These are phyloP conservation scores for Suhomyces taliae DNA, from an alignment of 1,139 yeast species.

Conservation along the genomic window DNA sequence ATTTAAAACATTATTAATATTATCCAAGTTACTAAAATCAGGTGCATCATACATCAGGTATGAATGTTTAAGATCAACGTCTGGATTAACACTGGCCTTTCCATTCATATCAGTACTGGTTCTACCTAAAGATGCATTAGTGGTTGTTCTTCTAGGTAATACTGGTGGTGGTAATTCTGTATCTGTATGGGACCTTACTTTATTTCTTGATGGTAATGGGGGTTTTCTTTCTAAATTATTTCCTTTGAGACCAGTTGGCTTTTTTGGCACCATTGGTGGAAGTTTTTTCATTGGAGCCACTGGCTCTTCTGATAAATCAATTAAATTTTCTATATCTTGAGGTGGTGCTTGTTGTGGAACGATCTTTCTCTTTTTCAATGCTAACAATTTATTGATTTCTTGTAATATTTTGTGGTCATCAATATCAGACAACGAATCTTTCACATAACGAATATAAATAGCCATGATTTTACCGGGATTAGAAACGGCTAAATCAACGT, in stretches of 20 bases:
- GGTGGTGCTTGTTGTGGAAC: slow-evolving; percentile 3
- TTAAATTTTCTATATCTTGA: slow-evolving; percentile 27
- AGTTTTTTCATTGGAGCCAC: slow-evolving; percentile 17
- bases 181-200: slow-evolving; percentile 7
- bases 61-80: background rate
- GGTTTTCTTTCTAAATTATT: slow-evolving; percentile 20
- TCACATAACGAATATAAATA: slow-evolving; percentile 80
- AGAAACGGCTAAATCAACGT: slow-evolving; percentile 62
- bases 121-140: background rate
- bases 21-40: background rate
- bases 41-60: background rate
- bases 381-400: slow-evolving; percentile 30
- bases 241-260: slow-evolving; percentile 37
- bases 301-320: slow-evolving; percentile 32
- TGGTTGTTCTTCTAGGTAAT: slow-evolving; percentile 1
- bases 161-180: slow-evolving; percentile 4
- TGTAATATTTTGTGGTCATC: slow-evolving; percentile 43
- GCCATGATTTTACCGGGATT: slow-evolving; percentile 67
- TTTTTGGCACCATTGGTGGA: slow-evolving; percentile 43
- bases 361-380: slow-evolving; percentile 15
- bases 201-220: slow-evolving; percentile 20
- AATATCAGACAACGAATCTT: slow-evolving; percentile 59
- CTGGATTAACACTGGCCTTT: background rate
- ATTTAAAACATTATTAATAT: slow-evolving; percentile 21
- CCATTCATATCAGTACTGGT: background rate